Evolutionary conservation across 1,284 basidiomycete species (phyloP).

Genomic region (Apiotrichum sp.): DNA sequence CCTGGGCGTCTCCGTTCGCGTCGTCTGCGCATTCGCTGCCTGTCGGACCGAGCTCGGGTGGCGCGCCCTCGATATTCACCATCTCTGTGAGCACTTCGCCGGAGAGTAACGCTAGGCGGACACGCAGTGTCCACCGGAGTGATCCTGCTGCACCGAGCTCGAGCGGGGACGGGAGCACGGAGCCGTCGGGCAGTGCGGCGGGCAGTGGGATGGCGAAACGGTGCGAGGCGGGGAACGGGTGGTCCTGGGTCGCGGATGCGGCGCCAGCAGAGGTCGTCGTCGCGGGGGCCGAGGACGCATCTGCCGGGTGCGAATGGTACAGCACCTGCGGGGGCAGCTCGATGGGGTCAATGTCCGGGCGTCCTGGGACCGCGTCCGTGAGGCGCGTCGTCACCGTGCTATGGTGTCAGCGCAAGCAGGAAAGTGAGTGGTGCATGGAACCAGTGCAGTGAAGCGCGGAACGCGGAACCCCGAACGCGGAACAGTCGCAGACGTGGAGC

Average conservation of each 20-base stretch:
- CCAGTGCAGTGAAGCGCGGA: too few relatives aligned
- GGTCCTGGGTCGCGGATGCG: slow-evolving; percentile 6
- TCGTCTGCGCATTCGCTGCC: not conserved
- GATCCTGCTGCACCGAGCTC: slow-evolving; percentile 27
- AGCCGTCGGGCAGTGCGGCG: slow-evolving; percentile 6
- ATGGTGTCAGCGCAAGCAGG: not conserved
- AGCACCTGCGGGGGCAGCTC: slow-evolving; percentile 21
- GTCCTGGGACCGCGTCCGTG: slow-evolving; percentile 24
- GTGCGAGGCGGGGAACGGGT: slow-evolving; percentile 28
- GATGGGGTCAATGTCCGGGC: slow-evolving; percentile 23
- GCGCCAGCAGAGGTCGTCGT: not conserved
- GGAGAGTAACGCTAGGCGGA: slow-evolving; percentile 20
- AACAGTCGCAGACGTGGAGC: too few relatives aligned
- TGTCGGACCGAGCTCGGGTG: slow-evolving; percentile 14
- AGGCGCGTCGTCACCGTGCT: slow-evolving; percentile 30
- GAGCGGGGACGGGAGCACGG: slow-evolving; percentile 34
- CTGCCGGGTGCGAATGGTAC: slow-evolving; percentile 15
- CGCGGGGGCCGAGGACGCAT: not conserved
- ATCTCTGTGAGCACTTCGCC: slow-evolving; percentile 24
- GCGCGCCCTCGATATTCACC: slow-evolving; percentile 35
- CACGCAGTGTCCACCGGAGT: slow-evolving; percentile 29
- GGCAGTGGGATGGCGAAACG: slow-evolving; percentile 37
- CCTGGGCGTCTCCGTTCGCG: slow-evolving; percentile 5
- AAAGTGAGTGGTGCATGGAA: too few relatives aligned
- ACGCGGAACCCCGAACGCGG: too few relatives aligned